These are phyloP conservation scores for Echites panduratus DNA, from an alignment of 257 asterid genomes.

Conservation along the genomic window DNA sequence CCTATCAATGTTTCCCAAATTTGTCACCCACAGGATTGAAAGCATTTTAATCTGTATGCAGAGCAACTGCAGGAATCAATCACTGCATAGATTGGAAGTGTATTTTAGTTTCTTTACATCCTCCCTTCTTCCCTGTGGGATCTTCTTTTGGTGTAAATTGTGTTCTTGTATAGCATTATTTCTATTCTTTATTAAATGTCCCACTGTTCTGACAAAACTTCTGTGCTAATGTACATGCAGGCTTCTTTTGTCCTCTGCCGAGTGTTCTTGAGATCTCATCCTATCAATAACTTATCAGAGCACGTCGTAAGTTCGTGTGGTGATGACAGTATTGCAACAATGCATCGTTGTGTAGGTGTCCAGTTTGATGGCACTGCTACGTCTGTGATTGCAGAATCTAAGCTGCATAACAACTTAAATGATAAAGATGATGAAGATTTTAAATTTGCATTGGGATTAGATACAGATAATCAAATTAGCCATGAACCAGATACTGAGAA, in stretches of 20 bases:
- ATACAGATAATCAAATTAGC: conserved; percentile 15
- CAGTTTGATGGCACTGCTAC: conserved; percentile 24
- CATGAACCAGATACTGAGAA: conserved; percentile 14
- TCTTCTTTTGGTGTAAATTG: background rate
- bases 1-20: background rate
- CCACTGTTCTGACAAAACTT: background rate
- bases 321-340: conserved; percentile 29
- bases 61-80: background rate
- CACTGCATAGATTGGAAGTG: background rate
- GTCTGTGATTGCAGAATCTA: conserved; percentile 16
- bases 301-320: conserved; percentile 27
- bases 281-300: conserved; percentile 18
- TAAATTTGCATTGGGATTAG: conserved; percentile 9
- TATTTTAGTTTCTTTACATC: background rate
- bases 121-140: too few species aligned
- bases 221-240: conserved; percentile 25
- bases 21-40: background rate
- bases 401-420: conserved; percentile 14
- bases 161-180: background rate
- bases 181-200: background rate
- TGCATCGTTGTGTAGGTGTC: conserved; percentile 34
- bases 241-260: conserved; percentile 44
- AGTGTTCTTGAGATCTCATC: conserved; percentile 23
- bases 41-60: background rate
- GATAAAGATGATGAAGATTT: conserved; percentile 19